Base-by-base conservation (phyloP, 371 early-diverging fungal genomes). In the Apophysomyces trapeziformis region DNA sequence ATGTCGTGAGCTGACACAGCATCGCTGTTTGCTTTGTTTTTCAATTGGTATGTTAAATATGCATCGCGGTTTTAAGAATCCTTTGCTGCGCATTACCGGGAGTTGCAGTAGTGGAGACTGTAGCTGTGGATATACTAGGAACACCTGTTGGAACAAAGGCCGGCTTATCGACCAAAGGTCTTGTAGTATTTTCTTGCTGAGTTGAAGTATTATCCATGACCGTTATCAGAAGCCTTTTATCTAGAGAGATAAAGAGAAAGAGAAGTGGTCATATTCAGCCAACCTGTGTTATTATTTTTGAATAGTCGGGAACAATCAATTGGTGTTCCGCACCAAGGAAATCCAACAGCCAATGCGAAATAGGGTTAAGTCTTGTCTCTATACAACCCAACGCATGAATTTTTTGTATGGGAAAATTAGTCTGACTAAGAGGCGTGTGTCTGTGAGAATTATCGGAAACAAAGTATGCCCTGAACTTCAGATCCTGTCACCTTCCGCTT, bases 91-190 rank as follows among this genome's bases (percentile, higher is more conserved):
- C 13, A 65, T 38, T 44, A 58, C 58, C 38, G 39, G 65, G 58
- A 58, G 65, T 18, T 26, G 58, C 58, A 32, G 32, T 61, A n/a
- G 47, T 61, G 13, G 50, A 50, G 50, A 47, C 50, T 7, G 62
- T 61, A 11, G 35, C 41, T 18, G 44, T 61, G 14, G 44, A 37
- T 35, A 61, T 57, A 36, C 50, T 47, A 54, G 44, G 36, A 47
- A 37, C 38, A 26, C 50, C 62, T 61, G 36, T 61, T 57, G 36
- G 50, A 61, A 61, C 37, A 38, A 47, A 61, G 1, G 54, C 21
- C 6, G 54, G 54, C 5, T 50, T 16, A 21, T 9, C 54, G 7
- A 26, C 21, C 1, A 26, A 18, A 21, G 21, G 16, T 21, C 21
- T 50, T 21, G 54, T 7, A 14, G 47, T 50, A 21, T 18, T 21